These are phyloP conservation scores for Eucalyptus marginata DNA, from an alignment of 345 rosid species.

Conservation along the genomic window DNA sequence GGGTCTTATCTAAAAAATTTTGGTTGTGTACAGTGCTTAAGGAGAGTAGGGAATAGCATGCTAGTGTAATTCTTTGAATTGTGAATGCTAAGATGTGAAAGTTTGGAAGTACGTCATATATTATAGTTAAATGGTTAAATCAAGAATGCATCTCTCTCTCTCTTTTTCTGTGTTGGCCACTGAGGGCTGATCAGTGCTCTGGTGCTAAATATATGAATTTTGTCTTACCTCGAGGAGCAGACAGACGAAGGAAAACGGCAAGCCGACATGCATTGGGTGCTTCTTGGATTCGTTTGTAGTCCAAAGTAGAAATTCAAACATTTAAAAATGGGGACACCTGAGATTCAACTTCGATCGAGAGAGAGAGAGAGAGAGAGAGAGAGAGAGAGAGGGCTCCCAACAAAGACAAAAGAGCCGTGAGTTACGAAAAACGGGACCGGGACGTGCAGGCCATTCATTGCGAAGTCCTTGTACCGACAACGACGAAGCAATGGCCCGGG, in stretches of 20 bases:
- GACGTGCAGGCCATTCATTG: background rate
- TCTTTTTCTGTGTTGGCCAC: background rate
- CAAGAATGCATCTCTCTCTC: background rate
- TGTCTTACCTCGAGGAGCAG: constrained; percentile 1
- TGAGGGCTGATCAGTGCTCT: background rate
- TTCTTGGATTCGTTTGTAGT: background rate
- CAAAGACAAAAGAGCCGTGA: background rate
- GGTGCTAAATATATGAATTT: background rate
- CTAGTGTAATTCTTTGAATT: constrained; percentile 14
- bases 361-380: background rate
- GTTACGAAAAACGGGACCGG: background rate
- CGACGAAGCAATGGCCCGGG: background rate
- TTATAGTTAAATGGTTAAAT: background rate
- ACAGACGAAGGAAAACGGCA: background rate
- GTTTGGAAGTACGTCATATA: background rate
- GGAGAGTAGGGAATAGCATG: constrained; percentile 9
- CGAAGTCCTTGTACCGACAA: background rate
- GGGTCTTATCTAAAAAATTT: background rate
- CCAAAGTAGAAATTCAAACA: background rate
- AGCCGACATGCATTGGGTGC: background rate
- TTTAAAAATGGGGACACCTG: background rate
- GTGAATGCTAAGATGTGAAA: background rate
- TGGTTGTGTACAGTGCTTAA: constrained; percentile 32
- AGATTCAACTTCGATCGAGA: background rate
- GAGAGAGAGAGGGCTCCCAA: background rate